Percentiles rank a stretch among this genome's conserved stretches.
These are phyloP conservation scores for Pichia thaimueangensis DNA, from an alignment of 805 yeast species.

Conservation along the genomic window DNA sequence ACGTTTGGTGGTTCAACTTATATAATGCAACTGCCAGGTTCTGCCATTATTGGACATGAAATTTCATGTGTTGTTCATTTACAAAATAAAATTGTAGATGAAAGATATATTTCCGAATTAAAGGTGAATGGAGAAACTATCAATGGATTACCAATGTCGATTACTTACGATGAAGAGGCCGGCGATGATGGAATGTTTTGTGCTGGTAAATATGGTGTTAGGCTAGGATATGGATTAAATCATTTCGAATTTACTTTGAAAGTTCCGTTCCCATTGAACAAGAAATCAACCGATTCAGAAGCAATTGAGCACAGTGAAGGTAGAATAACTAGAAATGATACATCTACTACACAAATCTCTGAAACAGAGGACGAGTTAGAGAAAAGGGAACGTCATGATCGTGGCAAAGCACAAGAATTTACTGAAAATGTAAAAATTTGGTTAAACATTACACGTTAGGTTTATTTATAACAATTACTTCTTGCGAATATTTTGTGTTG, in stretches of 20 bases:
- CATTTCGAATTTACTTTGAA: constrained; percentile 33
- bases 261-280: constrained; percentile 21
- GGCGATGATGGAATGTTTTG: constrained; percentile 20
- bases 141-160: constrained; percentile 36
- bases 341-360: not conserved
- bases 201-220: constrained; percentile 30
- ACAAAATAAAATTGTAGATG: constrained; percentile 33
- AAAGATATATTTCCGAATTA: constrained; percentile 34
- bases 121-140: constrained; percentile 40
- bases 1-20: constrained; percentile 33
- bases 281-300: not conserved
- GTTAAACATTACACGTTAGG: constrained; percentile 33
- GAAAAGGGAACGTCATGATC: constrained; percentile 4
- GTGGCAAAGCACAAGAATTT: constrained; percentile 7
- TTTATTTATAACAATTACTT: not conserved
- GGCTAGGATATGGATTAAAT: constrained; percentile 40
- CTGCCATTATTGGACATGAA: constrained; percentile 35
- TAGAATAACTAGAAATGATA: not conserved
- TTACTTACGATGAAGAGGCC: constrained; percentile 27
- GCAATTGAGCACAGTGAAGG: not conserved
- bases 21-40: constrained; percentile 41
- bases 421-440: constrained; percentile 34
- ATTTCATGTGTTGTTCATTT: constrained; percentile 39
- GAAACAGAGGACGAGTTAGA: not conserved
- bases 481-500: not conserved